phyloP scores from a whole-genome alignment of 2,329 filamentous ascomycete genomes.

The Colletotrichum lentis region DNA sequence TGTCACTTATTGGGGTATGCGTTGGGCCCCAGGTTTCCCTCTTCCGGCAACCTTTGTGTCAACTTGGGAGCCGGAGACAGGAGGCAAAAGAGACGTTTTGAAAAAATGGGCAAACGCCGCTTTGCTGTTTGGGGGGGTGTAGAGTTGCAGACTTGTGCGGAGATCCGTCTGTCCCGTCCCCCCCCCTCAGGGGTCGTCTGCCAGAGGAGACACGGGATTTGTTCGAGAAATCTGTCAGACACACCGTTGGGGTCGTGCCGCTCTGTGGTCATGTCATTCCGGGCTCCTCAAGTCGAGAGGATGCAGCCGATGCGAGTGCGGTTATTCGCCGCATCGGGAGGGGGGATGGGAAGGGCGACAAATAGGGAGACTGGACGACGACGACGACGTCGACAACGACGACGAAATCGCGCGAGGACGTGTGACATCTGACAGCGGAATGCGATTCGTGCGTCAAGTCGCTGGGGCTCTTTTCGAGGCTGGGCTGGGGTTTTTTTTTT shows the following conservation, averaged over 20 bases:
- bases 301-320: conserved; percentile 24
- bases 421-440: neutral
- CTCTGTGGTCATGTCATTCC: neutral
- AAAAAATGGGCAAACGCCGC: conserved; percentile 16
- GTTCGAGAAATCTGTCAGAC: conserved; percentile 26
- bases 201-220: conserved; percentile 16
- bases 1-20: conserved; percentile 3
- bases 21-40: neutral
- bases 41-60: conserved; percentile 15
- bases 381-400: no score
- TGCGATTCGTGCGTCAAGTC: conserved; percentile 25
- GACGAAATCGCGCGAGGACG: neutral
- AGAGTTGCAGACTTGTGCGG: conserved; percentile 17
- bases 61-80: neutral
- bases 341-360: neutral
- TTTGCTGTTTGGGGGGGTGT: conserved; percentile 14
- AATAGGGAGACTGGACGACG: neutral
- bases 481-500: no score
- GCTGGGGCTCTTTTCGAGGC: neutral
- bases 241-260: neutral
- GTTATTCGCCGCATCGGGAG: conserved; percentile 1
- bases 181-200: neutral
- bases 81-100: conserved; percentile 9
- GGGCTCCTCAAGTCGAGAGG: neutral
- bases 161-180: neutral